Evolutionary conservation across 2,329 filamentous ascomycete species (phyloP).

Genomic region (Xylaria sp.): DNA sequence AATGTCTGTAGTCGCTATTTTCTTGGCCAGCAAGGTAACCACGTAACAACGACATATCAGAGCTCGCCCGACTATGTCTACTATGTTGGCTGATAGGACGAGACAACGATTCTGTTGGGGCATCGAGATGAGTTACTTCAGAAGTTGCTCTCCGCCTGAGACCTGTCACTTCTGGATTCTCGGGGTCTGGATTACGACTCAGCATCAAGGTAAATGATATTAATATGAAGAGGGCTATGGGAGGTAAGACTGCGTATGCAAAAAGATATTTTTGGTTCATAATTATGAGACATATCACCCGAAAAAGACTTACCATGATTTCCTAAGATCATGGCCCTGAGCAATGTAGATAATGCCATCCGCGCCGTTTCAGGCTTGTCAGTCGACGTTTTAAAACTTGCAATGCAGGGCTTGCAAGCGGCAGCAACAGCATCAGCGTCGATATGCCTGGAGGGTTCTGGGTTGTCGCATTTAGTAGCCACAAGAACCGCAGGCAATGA

Average conservation of each 20-base stretch:
- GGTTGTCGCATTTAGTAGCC: constrained; percentile 89
- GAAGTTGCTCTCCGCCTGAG: constrained; percentile 69
- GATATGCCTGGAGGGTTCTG: constrained; percentile 75
- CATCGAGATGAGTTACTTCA: constrained; percentile 67
- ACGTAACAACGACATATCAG: constrained; percentile 72
- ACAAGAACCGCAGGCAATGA: constrained; percentile 82
- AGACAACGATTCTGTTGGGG: constrained; percentile 60
- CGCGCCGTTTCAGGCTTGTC: constrained; percentile 77
- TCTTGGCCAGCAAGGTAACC: constrained; percentile 61
- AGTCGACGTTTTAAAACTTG: constrained; percentile 78
- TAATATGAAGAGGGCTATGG: background rate
- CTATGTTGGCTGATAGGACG: constrained; percentile 70
- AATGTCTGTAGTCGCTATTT: constrained; percentile 56
- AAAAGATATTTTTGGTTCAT: background rate
- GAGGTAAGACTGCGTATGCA: background rate
- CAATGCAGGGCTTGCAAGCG: constrained; percentile 75
- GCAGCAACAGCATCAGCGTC: constrained; percentile 72
- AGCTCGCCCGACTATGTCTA: constrained; percentile 77
- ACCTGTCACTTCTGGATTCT: constrained; percentile 57
- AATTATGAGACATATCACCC: background rate
- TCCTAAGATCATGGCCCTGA: constrained; percentile 75
- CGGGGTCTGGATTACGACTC: constrained; percentile 39
- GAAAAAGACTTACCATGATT: constrained; percentile 70
- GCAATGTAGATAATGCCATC: constrained; percentile 78
- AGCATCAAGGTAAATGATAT: constrained; percentile 16